A percentile compares a stretch with the other conserved stretches of the same genome.
Conservation (phyloP, 2,329 filamentous ascomycete genomes). For the Botrytis fabae region DNA sequence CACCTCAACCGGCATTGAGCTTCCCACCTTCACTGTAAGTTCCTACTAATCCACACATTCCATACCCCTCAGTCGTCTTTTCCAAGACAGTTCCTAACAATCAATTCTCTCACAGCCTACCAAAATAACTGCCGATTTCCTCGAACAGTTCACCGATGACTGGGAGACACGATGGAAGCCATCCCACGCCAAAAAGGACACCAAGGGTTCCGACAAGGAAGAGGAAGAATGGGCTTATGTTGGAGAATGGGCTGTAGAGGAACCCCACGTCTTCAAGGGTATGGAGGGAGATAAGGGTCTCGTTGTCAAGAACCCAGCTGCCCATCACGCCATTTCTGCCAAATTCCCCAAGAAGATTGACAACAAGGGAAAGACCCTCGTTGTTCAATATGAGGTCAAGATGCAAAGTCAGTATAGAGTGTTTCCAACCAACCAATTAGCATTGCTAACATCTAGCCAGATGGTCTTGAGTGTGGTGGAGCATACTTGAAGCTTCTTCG, state of each 20-base stretch:
- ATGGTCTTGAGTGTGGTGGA: constrained; percentile 95
- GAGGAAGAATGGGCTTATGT: constrained; percentile 92
- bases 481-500: constrained; percentile 99
- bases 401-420: constrained; percentile 74
- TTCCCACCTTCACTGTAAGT: constrained; percentile 86
- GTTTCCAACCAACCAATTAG: neutral
- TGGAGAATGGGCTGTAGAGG: constrained; percentile 95
- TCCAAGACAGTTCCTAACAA: constrained; percentile 3
- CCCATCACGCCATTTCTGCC: constrained; percentile 98
- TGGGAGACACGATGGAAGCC: constrained; percentile 94
- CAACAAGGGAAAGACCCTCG: constrained; percentile 94
- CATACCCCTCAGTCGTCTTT: constrained; percentile 30
- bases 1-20: constrained; percentile 60
- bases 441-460: constrained; percentile 50
- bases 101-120: constrained; percentile 64
- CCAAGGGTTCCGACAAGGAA: constrained; percentile 65
- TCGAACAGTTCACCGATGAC: constrained; percentile 97
- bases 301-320: constrained; percentile 95
- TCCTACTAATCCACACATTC: constrained; percentile 7
- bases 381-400: constrained; percentile 99
- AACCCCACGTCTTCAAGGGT: constrained; percentile 85
- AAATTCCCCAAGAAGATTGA: constrained; percentile 97
- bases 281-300: constrained; percentile 95
- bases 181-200: constrained; percentile 95
- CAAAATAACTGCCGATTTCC: constrained; percentile 84